These are phyloP conservation scores for Citrus glauca DNA, from an alignment of 345 rosid species.

Conservation along the genomic window DNA sequence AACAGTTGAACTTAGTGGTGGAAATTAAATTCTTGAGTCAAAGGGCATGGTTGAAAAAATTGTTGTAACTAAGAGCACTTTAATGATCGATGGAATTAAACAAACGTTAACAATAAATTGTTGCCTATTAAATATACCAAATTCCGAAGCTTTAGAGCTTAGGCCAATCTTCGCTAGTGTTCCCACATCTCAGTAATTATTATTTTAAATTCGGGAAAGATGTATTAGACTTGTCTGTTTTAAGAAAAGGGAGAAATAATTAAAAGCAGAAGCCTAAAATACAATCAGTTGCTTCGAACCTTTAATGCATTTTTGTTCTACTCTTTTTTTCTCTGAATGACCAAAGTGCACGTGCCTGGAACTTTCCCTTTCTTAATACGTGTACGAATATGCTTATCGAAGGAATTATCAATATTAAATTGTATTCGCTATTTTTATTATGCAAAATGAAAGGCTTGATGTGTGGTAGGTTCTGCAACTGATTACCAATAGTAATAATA, in stretches of 20 bases:
- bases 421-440: background rate
- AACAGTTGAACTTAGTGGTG: slow-evolving; percentile 59
- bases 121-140: no score
- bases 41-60: slow-evolving; percentile 81
- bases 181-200: background rate
- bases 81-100: no score
- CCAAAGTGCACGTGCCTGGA: background rate
- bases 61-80: slow-evolving; percentile 39
- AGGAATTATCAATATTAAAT: background rate
- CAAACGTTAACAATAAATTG: no score
- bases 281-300: background rate
- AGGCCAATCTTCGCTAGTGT: background rate
- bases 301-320: no score
- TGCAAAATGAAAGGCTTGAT: background rate
- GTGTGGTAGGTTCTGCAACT: no score
- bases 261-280: background rate
- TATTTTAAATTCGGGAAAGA: background rate
- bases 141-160: background rate
- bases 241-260: no score
- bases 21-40: slow-evolving; percentile 73
- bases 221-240: background rate
- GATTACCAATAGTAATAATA: background rate
- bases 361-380: background rate
- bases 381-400: background rate
- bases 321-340: background rate